phyloP scores from a whole-genome alignment of 73 alveolate genomes.

The Symbiodinium natans region DNA sequence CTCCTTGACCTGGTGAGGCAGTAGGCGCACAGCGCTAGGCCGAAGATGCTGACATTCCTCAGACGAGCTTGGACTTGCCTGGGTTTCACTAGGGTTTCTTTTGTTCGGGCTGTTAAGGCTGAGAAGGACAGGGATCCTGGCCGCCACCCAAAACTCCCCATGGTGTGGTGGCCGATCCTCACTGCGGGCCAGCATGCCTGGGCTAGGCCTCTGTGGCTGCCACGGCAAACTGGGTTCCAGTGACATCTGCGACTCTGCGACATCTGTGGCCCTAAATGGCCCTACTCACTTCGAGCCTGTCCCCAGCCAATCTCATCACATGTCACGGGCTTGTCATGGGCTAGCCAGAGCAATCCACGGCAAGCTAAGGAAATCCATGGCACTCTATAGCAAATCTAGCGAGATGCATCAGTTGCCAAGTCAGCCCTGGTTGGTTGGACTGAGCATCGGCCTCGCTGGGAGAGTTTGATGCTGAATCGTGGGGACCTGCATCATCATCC shows the following conservation, averaged over 20 bases:
- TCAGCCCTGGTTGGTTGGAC: not conserved
- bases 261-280: not conserved
- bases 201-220: not conserved
- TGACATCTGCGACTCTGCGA: not conserved
- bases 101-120: too few relatives aligned
- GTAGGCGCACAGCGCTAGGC: not conserved
- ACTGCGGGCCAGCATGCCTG: not conserved
- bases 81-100: too few relatives aligned
- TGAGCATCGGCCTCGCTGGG: slow-evolving; percentile 63
- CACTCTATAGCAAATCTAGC: not conserved
- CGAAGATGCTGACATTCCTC: not conserved
- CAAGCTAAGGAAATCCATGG: too few relatives aligned
- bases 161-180: not conserved
- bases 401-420: too few relatives aligned
- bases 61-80: too few relatives aligned
- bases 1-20: not conserved
- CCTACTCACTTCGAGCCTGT: not conserved
- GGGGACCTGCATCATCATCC: not conserved
- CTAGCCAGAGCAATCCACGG: too few relatives aligned
- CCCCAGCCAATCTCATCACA: not conserved
- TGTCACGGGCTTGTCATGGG: too few relatives aligned
- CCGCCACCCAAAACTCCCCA: not conserved
- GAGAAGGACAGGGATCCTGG: not conserved
- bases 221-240: not conserved
- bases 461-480: slow-evolving; percentile 59